These are phyloP conservation scores for Amanita pseudoporphyria DNA, from an alignment of 768 basidiomycete genomes.

Conservation along the genomic window DNA sequence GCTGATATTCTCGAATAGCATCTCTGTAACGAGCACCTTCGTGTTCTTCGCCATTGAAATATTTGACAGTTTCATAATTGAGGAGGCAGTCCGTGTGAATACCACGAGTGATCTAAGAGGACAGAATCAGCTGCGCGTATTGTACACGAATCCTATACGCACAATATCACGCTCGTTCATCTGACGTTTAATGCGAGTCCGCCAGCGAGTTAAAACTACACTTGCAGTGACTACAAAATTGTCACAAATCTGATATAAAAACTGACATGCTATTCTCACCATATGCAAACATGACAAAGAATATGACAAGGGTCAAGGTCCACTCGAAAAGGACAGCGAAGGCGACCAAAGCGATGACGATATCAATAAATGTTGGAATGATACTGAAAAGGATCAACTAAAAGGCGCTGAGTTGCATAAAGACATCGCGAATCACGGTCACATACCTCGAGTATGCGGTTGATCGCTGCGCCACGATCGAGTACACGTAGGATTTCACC, in stretches of 20 bases:
- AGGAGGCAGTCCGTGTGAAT: constrained; percentile 77
- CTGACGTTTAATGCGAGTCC: constrained; percentile 61
- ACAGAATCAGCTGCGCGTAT: neutral
- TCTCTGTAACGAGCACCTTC: constrained; percentile 64
- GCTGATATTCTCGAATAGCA: constrained; percentile 68
- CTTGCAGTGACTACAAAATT: constrained; percentile 30
- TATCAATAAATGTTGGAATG: constrained; percentile 76
- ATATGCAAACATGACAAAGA: constrained; percentile 67
- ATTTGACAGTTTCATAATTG: constrained; percentile 82
- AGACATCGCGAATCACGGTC: neutral
- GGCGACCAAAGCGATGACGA: constrained; percentile 57
- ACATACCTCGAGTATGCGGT: constrained; percentile 62
- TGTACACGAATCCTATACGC: constrained; percentile 15
- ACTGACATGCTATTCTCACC: constrained; percentile 28
- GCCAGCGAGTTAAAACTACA: constrained; percentile 57
- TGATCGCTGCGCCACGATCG: constrained; percentile 80
- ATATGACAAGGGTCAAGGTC: constrained; percentile 56
- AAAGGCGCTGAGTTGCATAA: constrained; percentile 7
- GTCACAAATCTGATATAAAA: constrained; percentile 1
- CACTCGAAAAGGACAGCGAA: constrained; percentile 57
- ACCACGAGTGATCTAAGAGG: constrained; percentile 54
- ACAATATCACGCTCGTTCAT: constrained; percentile 83
- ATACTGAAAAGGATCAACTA: constrained; percentile 79
- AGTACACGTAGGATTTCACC: constrained; percentile 79
- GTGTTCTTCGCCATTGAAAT: constrained; percentile 80